Evolutionary conservation across 148 eudicot species (phyloP).

Genomic region (Salicornia ramosissima): DNA sequence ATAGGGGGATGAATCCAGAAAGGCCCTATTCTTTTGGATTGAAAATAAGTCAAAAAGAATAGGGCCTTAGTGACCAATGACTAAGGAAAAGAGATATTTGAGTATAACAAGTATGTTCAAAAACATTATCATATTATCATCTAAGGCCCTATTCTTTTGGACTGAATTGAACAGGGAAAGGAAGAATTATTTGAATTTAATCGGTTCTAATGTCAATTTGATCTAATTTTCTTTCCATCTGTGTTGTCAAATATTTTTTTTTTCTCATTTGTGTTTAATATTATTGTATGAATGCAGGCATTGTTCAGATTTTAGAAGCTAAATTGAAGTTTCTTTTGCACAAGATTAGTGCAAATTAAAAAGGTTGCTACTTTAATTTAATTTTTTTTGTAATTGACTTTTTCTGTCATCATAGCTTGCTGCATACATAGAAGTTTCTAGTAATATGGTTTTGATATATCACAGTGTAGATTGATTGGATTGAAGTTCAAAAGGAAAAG

Average conservation of each 20-base stretch:
- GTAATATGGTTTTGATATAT: conserved; percentile 28
- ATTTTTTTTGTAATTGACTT: background rate
- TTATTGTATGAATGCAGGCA: conserved; percentile 30
- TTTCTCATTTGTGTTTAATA: conserved; percentile 22
- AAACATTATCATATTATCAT: too few species aligned
- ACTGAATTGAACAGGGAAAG: too few species aligned
- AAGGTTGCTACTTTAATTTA: conserved; percentile 30
- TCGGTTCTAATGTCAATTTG: background rate
- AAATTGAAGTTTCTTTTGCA: conserved; percentile 21
- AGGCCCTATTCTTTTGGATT: background rate
- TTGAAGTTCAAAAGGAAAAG: conserved; percentile 23
- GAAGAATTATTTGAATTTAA: conserved; percentile 1
- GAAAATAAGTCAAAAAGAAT: too few species aligned
- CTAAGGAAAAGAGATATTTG: too few species aligned
- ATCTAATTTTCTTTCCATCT: conserved; percentile 5
- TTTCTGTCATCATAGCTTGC: background rate
- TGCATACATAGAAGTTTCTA: conserved; percentile 2
- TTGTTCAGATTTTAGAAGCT: conserved; percentile 30
- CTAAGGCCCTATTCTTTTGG: too few species aligned
- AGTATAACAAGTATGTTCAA: too few species aligned
- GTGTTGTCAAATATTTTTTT: background rate
- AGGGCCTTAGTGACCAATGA: too few species aligned
- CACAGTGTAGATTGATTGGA: conserved; percentile 25
- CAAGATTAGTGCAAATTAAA: conserved; percentile 8
- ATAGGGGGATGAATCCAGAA: conserved; percentile 14